Base-by-base conservation (phyloP, 805 yeast species). In the Ogataea thermomethanolica region DNA sequence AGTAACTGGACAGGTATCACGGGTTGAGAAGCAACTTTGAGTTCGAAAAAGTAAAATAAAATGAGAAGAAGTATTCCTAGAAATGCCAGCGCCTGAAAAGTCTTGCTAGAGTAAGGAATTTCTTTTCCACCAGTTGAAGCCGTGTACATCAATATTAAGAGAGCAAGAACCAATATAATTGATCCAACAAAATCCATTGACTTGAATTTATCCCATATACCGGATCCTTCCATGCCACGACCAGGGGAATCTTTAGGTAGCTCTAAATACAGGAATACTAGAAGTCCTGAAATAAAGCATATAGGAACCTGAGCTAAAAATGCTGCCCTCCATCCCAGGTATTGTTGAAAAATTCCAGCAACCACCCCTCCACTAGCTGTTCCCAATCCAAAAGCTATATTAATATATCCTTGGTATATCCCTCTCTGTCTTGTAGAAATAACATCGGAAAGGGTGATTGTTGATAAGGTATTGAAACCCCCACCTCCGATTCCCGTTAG, bases 351-450 rank as follows among this genome's bases (percentile, higher is more conserved):
- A 15, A 72, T 47, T 1, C 89, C 88, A 22, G 83, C 84, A 29
- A 78, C 53, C 3, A 75, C 56, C 1, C 89, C 90, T 11, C 95
- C 95, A 33, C 73, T 58, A 0, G 84, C 81, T 2, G 87, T 81
- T 4, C 96, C 96, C 13, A 79, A 56, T 10, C 89, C 91, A 55
- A 74, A 89, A 29, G 78, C 78, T 13, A 88, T 68, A 58, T 88
- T 88, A 25, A 84, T 84, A 37, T 84, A 58, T 0, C 96, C 96
- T 57, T 89, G 96, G 59, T 77, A 86, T 23, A 85, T 60, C 1
- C 95, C 95, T 43, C 96, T 70, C 29, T 81, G 77, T 40, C 93
- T 70, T 45, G 84, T 71, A 2, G 93, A 80, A 21, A 89, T 81
- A 33, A 86, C 66, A 60, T 88, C 96, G 21, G 86, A 77, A 51